phyloP scores from a whole-genome alignment of 306 rosid species.

The Ammopiptanthus mongolicus region DNA sequence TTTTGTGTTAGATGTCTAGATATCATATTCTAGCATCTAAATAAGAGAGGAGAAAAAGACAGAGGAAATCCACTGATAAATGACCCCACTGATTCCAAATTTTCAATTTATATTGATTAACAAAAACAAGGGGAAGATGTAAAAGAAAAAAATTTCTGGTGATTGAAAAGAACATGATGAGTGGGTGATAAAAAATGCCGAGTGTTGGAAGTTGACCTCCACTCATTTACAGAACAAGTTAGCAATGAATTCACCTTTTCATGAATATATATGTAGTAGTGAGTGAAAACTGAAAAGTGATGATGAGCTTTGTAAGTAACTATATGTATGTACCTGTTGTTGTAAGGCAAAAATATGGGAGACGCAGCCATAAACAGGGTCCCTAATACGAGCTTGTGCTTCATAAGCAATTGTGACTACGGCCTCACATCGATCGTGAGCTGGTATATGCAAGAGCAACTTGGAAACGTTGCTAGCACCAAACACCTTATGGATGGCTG shows the following conservation, averaged over 20 bases:
- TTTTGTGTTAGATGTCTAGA: not conserved
- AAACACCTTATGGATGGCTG: constrained; percentile 95
- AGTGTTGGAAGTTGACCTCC: not conserved
- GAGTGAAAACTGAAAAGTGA: not conserved
- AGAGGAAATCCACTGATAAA: not conserved
- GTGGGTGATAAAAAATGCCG: not conserved
- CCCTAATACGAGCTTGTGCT: constrained; percentile 90
- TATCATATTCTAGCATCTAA: too few relatives aligned
- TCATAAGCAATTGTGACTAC: constrained; percentile 92
- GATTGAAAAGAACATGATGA: not conserved
- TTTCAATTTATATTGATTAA: not conserved
- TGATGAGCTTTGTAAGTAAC: not conserved
- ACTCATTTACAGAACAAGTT: too few relatives aligned
- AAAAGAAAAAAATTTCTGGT: not conserved
- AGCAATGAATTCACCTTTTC: not conserved
- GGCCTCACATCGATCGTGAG: constrained; percentile 83
- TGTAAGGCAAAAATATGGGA: constrained; percentile 92
- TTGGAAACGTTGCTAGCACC: constrained; percentile 97
- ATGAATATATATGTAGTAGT: too few relatives aligned
- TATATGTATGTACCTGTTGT: constrained; percentile 72
- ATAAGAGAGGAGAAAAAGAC: not conserved
- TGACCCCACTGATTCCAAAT: not conserved
- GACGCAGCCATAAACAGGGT: constrained; percentile 97
- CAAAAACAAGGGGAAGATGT: not conserved
- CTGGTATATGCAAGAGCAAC: constrained; percentile 71